Evolutionary conservation across 805 yeast genomes (phyloP), one percentile per base, ranked within the genome.

Genomic region (Barnettozyma populi): DNA sequence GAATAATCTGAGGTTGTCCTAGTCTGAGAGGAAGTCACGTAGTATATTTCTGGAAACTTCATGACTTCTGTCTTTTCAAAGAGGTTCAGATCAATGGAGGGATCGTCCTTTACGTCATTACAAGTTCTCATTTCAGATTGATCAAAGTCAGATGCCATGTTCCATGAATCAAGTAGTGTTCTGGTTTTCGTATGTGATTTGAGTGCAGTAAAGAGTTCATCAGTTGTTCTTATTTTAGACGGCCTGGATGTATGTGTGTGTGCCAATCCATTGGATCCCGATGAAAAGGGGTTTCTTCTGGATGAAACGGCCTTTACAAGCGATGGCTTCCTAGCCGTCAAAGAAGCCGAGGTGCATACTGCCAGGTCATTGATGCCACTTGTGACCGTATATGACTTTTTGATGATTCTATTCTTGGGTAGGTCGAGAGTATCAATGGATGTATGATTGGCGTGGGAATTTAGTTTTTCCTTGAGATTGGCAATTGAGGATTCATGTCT

Each of bases 1-100:
- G 41, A 29, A 24, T 46, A 47, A 25, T 54, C 44, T 11, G 54
- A 48, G 9, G 23, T 39, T 5, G 38, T 16, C 6, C 29, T 18
- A 16, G 41, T 44, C 5, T 49, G 49, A 18, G 43, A 32, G 9
- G 54, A 57, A 0, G 87, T 85, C 4, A 77, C 61, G 54, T 72
- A 83, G 57, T 74, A 82, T 0, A 83, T 62, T 27, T 72, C 68
- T 14, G 70, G 57, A 41, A 69, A 71, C 49, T 84, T 72, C 36
- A 71, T 59, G 14, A 84, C 65, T 59, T 84, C 89, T 4, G 84
- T 82, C 40, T 74, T 70, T 59, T 84, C 90, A 53, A 79, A 81
- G 6, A 75, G 63, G 41, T 73, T 78, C 27, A 84, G 56, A 6
- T 53, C 34, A 6, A 35, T 36, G 6, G 52, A 31, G 19, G 44